Evolutionary conservation across 1,284 basidiomycete species (phyloP), one percentile per base, ranked within the genome.

Genomic region (Ganoderma lingzhi): DNA sequence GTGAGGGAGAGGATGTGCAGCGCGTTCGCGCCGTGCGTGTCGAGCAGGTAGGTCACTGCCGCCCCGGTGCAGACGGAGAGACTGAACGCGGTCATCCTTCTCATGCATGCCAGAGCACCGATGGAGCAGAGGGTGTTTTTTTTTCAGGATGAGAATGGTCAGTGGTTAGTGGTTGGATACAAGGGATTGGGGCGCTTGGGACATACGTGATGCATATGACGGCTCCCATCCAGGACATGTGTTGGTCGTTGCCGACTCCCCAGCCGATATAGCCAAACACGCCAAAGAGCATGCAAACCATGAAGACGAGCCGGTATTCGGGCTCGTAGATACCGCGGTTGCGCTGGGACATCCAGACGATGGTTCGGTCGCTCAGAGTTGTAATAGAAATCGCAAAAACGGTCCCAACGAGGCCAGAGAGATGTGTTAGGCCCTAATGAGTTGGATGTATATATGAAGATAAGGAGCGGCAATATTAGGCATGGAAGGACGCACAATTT

Each of bases 281-380:
- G 19, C 83, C 81, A 64, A 84, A 79, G 14, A 85, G 75, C 84
- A 85, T 85, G 8, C 80, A 76, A 5, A 80, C 62, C 69, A 84
- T 78, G 71, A 86, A 84, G 37, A 83, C 67, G 8, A 86, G 80
- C 23, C 84, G 78, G 73, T 83, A 84, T 72, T 86, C 84, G 0
- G 84, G 84, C 71, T 86, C 84, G 71, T 84, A 85, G 10, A 86
- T 75, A 0, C 84, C 84, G 48, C 80, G 80, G 69, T 85, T 85
- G 2, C 80, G 78, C 66, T 76, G 82, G 1, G 84, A 78, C 39
- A 85, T 75, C 80, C 80, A 83, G 23, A 83, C 80, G 6, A 80
- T 81, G 32, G 82, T 80, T 41, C 39, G 39, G 72, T 86, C 84
- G 19, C 80, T 82, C 44, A 84, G 76, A 19, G 82, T 83, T 3